Percentiles rank a stretch among this genome's conserved stretches.
Conservation (phyloP, 1,139 yeast species). For the Tardiomyces depauwii region DNA sequence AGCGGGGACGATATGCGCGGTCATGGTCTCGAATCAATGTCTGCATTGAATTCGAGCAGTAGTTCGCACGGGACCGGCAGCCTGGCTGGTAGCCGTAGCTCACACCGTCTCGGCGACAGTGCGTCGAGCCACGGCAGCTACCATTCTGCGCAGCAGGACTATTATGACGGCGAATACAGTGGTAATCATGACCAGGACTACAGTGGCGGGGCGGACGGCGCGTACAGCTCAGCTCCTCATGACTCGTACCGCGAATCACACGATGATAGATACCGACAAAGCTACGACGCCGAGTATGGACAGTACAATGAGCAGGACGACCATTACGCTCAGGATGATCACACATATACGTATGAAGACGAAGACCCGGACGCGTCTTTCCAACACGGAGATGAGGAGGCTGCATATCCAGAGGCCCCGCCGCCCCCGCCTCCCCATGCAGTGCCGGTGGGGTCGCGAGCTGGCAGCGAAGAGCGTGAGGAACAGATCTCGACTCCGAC, state of each 20-base stretch:
- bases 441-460: conserved; percentile 6
- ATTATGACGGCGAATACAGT: background rate
- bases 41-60: background rate
- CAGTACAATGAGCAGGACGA: background rate
- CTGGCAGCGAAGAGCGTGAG: background rate
- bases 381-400: conserved; percentile 3
- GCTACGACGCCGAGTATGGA: conserved; percentile 1
- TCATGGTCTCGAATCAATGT: too few relatives aligned
- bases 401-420: conserved; percentile 10
- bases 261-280: conserved; percentile 1
- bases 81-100: too few relatives aligned
- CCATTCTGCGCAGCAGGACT: background rate
- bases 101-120: background rate
- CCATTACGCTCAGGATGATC: too few relatives aligned
- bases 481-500: background rate
- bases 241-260: background rate
- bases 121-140: background rate
- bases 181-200: too few relatives aligned
- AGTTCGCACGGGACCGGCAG: background rate
- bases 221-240: too few relatives aligned
- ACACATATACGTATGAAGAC: conserved; percentile 4
- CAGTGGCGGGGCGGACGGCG: too few relatives aligned
- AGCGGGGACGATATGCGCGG: too few relatives aligned
- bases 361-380: conserved; percentile 4
- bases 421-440: conserved; percentile 23